Base-by-base conservation (phyloP, 1,284 basidiomycete genomes). In the Polyporus tsugae region DNA sequence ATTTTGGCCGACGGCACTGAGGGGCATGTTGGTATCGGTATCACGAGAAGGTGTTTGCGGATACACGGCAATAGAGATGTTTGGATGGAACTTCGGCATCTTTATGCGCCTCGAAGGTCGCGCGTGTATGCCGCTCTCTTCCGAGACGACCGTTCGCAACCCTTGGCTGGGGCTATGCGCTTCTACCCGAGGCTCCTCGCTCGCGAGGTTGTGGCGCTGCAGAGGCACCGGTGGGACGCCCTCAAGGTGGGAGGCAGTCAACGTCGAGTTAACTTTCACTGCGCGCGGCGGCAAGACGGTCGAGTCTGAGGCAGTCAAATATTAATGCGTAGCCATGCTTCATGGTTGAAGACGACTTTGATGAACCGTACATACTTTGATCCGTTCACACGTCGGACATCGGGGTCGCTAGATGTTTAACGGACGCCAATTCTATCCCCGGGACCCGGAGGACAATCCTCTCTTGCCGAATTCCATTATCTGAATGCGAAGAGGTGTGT, bases 21-120 rank as follows among this genome's bases (percentile, higher is more conserved):
- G 22, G 22, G 58, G n/a, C 44, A 6, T 39, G 38, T 7, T 41
- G 22, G 11, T 4, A 60, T 39, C 58, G 22, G 11, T 4, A 60
- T 39, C 58, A 17, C 11, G 13, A 39, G 58, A 60, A 60, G 36
- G 58, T 60, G 58, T 60, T 60, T 60, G 38, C 58, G 58, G 58
- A 60, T 60, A 60, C 22, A 41, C 58, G 13, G 58, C 13, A 39
- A 25, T 49, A 25, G 22, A 19, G 11, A 49, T n/a, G n/a, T 38
- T 52, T 19, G 49, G 29, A 59, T 38, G 29, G 58, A 29, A 38
- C 58, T 41, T 60, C 58, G 58, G 58, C 4, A 3, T 25, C 36
- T 25, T 36, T 41, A 4, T 13, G 36, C 36, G 38, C 58, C 38
- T 22, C 38, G 58, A n/a, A 42, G 58, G 15, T 39, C 58, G 25